Percentiles rank a stretch among this genome's conserved stretches.
phyloP scores from a whole-genome alignment of 768 basidiomycete genomes.

The Naganishia antarctica region DNA sequence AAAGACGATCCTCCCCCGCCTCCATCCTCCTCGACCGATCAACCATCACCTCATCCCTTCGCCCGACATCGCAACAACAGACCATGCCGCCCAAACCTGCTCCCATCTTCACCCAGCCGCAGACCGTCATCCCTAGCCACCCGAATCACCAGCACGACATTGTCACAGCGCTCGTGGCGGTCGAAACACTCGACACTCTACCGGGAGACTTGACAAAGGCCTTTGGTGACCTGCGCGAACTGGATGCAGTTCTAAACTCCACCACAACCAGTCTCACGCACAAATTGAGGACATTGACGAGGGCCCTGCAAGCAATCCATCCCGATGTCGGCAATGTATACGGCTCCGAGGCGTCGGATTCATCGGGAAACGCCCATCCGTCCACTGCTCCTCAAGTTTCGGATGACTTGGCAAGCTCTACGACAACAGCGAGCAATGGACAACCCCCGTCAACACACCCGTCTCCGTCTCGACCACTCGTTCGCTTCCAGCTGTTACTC shows the following conservation, averaged over 20 bases:
- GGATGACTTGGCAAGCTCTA: too few species aligned
- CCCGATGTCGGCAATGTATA: not conserved
- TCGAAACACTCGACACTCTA: conserved; percentile 83
- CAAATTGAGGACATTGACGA: not conserved
- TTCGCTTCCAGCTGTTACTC: conserved; percentile 76
- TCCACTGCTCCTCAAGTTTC: too few species aligned
- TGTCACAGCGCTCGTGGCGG: conserved; percentile 41
- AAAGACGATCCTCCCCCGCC: too few species aligned
- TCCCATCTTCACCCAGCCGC: conserved; percentile 24
- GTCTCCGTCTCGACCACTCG: conserved; percentile 44
- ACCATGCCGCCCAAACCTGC: conserved; percentile 24
- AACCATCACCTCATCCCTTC: too few species aligned
- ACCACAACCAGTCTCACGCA: conserved; percentile 12
- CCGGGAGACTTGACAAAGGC: conserved; percentile 89
- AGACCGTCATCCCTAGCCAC: conserved; percentile 11
- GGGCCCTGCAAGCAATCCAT: not conserved
- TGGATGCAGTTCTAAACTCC: conserved; percentile 79
- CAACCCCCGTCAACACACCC: conserved; percentile 54
- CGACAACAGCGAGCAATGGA: not conserved
- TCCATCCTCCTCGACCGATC: too few species aligned
- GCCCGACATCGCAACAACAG: not conserved
- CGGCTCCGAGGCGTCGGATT: not conserved
- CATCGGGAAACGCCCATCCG: not conserved
- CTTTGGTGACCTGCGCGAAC: conserved; percentile 93
- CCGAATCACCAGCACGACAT: conserved; percentile 41